These are phyloP conservation scores for Artemisia annua DNA, from an alignment of 129 eudicot genomes.

Conservation along the genomic window DNA sequence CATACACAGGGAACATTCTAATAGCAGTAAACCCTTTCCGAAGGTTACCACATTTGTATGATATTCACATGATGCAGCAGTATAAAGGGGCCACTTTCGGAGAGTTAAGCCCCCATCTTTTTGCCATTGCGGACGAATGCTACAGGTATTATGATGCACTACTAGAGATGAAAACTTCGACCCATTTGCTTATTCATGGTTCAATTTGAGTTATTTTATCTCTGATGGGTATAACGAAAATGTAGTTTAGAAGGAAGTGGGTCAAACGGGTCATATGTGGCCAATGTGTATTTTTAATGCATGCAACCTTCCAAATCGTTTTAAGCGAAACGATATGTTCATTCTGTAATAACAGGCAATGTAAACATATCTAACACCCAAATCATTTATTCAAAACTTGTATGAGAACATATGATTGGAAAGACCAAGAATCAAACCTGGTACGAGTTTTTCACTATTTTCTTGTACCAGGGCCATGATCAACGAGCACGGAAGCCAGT, in stretches of 20 bases:
- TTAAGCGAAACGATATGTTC: background rate
- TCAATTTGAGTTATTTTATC: background rate
- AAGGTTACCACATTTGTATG: constrained; percentile 86
- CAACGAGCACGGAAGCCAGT: constrained; percentile 82
- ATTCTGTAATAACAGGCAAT: background rate
- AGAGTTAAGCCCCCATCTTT: constrained; percentile 90
- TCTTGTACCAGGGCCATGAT: constrained; percentile 55
- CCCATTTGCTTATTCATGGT: background rate
- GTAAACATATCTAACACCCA: background rate
- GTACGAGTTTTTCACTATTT: background rate
- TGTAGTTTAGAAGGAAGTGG: background rate
- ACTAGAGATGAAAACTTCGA: background rate
- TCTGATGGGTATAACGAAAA: background rate
- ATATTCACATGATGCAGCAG: constrained; percentile 89
- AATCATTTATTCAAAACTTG: background rate
- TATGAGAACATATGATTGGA: background rate
- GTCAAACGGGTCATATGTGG: background rate
- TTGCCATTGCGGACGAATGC: constrained; percentile 87
- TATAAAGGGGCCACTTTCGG: constrained; percentile 92
- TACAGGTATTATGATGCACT: constrained; percentile 55
- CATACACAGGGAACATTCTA: constrained; percentile 89
- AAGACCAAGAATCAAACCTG: background rate
- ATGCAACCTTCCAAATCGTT: background rate
- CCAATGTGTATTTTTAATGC: background rate
- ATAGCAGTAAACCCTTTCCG: constrained; percentile 89